A percentile compares a stretch with the other conserved stretches of the same genome.
These are phyloP conservation scores for Pseudogymnoascus verrucosus DNA, from an alignment of 2,329 filamentous ascomycete species.

Conservation along the genomic window DNA sequence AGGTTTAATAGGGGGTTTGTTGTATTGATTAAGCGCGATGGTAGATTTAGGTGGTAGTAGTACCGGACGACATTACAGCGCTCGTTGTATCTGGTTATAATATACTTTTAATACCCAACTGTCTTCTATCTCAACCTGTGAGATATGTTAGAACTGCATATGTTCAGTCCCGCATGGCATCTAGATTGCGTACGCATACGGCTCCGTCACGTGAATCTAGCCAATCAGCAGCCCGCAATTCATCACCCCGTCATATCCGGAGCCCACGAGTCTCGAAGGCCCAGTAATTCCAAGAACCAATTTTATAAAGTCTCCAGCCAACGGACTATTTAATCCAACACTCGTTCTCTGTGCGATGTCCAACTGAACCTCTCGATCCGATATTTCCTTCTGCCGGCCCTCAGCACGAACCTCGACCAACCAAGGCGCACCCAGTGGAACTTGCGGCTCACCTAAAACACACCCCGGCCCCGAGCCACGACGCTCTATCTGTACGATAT, in stretches of 20 bases:
- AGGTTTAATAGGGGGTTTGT: neutral
- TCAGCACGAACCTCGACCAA: neutral
- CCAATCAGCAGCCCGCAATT: neutral
- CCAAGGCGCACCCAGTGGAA: neutral
- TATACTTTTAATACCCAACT: neutral
- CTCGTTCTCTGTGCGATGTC: neutral
- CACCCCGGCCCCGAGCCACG: neutral
- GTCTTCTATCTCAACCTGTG: neutral
- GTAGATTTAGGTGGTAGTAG: neutral
- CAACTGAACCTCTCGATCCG: neutral
- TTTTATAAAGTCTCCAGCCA: neutral
- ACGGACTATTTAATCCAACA: neutral
- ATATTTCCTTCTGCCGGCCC: neutral
- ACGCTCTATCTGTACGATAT: neutral
- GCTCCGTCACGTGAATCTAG: neutral
- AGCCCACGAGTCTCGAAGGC: neutral
- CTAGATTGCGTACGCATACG: neutral
- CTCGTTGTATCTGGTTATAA: neutral
- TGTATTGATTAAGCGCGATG: neutral
- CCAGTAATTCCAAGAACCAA: neutral
- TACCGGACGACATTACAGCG: neutral
- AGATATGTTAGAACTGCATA: neutral
- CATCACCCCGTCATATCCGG: neutral
- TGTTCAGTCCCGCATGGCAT: neutral
- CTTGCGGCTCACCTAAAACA: neutral